Evolutionary conservation across 805 yeast species (phyloP).

Genomic region (Blastobotrys robertii): DNA sequence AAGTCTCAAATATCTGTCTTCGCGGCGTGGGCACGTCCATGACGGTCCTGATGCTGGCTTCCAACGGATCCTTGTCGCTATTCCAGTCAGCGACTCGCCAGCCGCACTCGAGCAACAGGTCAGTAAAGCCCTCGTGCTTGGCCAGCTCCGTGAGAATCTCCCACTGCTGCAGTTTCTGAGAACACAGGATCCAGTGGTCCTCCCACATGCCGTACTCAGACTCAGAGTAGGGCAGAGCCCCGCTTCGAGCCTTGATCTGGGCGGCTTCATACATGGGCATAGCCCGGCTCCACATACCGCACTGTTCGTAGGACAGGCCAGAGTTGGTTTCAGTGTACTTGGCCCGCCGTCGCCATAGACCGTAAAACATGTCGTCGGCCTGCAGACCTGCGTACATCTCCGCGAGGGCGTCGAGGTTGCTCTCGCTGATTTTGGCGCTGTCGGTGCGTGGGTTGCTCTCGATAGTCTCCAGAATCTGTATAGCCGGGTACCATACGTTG

Average conservation of each 20-base stretch:
- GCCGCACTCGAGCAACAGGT: conserved; percentile 91
- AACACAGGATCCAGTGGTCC: conserved; percentile 96
- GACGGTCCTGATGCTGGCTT: conserved; percentile 87
- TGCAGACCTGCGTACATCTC: conserved; percentile 82
- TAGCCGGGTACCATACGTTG: conserved; percentile 85
- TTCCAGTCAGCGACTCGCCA: conserved; percentile 99
- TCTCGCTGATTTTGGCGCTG: conserved; percentile 66
- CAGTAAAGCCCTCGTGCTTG: conserved; percentile 96
- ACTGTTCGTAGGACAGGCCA: conserved; percentile 88
- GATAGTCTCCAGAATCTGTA: conserved; percentile 71
- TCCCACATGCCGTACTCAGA: conserved; percentile 96
- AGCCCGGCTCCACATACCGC: conserved; percentile 92
- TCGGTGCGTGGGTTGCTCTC: conserved; percentile 50
- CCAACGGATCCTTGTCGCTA: conserved; percentile 87
- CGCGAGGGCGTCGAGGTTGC: conserved; percentile 80
- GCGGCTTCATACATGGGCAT: conserved; percentile 91
- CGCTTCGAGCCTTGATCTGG: conserved; percentile 91
- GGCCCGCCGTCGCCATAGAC: conserved; percentile 94
- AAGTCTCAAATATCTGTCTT: conserved; percentile 90
- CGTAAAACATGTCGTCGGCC: conserved; percentile 96
- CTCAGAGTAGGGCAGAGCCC: conserved; percentile 90
- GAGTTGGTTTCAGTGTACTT: conserved; percentile 88
- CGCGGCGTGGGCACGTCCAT: conserved; percentile 99
- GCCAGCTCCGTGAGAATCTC: conserved; percentile 93
- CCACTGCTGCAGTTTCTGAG: conserved; percentile 97